Percentiles rank a stretch among this genome's conserved stretches.
Evolutionary conservation across 768 basidiomycete genomes (phyloP).

Genomic region (Tulasnella sp.): DNA sequence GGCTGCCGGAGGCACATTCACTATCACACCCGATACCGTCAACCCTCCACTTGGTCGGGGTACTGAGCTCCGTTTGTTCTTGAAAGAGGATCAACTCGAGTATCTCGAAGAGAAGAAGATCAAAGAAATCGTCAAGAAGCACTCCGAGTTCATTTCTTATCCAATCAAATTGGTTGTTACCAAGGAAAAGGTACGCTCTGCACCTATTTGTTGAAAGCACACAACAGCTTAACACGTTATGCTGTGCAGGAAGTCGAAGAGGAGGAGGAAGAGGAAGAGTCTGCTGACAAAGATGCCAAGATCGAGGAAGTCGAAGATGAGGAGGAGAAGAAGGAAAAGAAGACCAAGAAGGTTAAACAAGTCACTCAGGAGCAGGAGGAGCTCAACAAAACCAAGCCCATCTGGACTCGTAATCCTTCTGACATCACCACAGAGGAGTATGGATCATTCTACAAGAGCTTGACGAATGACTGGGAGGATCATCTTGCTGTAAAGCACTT

Average conservation of each 20-base stretch:
- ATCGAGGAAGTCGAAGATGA: conserved; percentile 68
- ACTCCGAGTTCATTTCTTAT: conserved; percentile 99
- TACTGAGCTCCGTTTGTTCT: conserved; percentile 77
- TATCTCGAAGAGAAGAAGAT: conserved; percentile 99
- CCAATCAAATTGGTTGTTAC: conserved; percentile 97
- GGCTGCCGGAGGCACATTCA: conserved; percentile 98
- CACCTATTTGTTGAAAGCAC: neutral
- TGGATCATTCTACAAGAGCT: conserved; percentile 94
- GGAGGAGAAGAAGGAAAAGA: conserved; percentile 77
- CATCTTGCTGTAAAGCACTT: conserved; percentile 99
- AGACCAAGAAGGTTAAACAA: conserved; percentile 91
- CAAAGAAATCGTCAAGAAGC: conserved; percentile 99
- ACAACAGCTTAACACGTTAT: conserved; percentile 16
- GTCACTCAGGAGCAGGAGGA: conserved; percentile 81
- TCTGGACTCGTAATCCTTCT: conserved; percentile 96
- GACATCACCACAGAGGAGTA: conserved; percentile 94
- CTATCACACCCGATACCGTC: conserved; percentile 85
- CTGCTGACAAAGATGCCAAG: conserved; percentile 55
- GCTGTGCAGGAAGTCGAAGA: conserved; percentile 68
- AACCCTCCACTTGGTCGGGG: conserved; percentile 89
- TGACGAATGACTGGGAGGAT: conserved; percentile 99
- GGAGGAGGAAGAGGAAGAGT: conserved; percentile 64
- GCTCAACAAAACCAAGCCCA: conserved; percentile 99
- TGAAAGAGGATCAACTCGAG: conserved; percentile 98
- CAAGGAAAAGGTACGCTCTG: conserved; percentile 81